Evolutionary conservation across 2,329 filamentous ascomycete species (phyloP).

Genomic region (Neofusicoccum sp.): DNA sequence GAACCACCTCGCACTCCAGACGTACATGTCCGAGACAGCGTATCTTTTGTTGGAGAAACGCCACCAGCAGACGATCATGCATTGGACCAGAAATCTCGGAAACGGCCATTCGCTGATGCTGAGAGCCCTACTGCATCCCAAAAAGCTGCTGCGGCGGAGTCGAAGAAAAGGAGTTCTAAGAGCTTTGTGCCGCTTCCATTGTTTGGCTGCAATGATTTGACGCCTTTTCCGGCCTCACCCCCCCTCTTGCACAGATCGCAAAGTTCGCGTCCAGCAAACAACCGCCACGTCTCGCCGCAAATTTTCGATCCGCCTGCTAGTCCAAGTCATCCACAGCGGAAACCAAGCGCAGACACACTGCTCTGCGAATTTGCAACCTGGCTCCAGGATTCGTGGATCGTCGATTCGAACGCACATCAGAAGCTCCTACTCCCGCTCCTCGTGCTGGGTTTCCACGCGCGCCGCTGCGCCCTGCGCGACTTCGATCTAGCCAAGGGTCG

Average conservation of each 20-base stretch:
- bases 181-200: background rate
- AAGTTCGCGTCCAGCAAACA: background rate
- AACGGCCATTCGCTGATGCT: background rate
- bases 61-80: background rate
- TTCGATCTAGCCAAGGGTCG: constrained; percentile 1
- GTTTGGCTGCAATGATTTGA: background rate
- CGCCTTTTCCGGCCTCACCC: background rate
- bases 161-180: background rate
- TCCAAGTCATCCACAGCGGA: background rate
- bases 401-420: background rate
- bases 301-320: background rate
- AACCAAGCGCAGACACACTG: background rate
- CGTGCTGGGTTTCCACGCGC: background rate
- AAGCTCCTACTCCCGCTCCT: constrained; percentile 4
- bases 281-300: too few species aligned
- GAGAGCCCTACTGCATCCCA: background rate
- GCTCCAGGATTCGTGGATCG: constrained; percentile 1
- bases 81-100: background rate
- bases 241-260: background rate
- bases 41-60: background rate
- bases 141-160: background rate
- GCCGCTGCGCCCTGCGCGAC: background rate
- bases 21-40: background rate
- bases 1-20: background rate
- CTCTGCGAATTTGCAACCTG: constrained; percentile 1